Evolutionary conservation across 2,329 filamentous ascomycete genomes (phyloP).

Genomic region (Aaosphaeria arxii): DNA sequence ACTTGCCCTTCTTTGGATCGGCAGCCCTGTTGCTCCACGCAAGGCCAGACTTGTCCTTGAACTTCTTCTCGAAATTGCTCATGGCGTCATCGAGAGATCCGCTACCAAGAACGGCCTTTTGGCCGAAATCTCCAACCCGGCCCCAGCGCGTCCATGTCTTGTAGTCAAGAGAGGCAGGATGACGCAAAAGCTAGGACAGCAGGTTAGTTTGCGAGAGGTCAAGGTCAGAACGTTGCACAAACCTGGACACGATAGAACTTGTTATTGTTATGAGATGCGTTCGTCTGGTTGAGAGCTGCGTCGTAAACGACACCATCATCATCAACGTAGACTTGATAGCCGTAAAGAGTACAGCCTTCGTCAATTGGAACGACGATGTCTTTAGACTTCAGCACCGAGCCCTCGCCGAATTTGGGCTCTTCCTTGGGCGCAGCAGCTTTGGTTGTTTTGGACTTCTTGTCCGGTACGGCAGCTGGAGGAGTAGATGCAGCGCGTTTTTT

Average conservation of each 20-base stretch:
- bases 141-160: conserved; percentile 78
- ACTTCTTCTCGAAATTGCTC: conserved; percentile 52
- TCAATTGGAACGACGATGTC: conserved; percentile 47
- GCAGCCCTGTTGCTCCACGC: conserved; percentile 50
- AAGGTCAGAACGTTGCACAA: neutral
- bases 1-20: conserved; percentile 61
- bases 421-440: conserved; percentile 13
- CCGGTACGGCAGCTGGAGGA: conserved; percentile 9
- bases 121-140: conserved; percentile 61
- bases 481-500: conserved; percentile 33
- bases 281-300: conserved; percentile 76
- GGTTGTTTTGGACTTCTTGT: conserved; percentile 17
- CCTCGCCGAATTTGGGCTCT: conserved; percentile 39
- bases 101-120: conserved; percentile 40
- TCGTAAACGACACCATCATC: conserved; percentile 68
- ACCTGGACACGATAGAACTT: conserved; percentile 79
- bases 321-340: conserved; percentile 62
- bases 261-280: conserved; percentile 70
- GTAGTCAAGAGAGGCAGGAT: conserved; percentile 33
- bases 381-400: conserved; percentile 44
- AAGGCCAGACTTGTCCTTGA: conserved; percentile 56
- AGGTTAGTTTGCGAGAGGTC: conserved; percentile 14
- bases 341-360: conserved; percentile 35
- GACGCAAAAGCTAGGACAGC: conserved; percentile 5
- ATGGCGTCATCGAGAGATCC: conserved; percentile 41